Base-by-base conservation (phyloP, 345 rosid genomes). In the Salix udensis region DNA sequence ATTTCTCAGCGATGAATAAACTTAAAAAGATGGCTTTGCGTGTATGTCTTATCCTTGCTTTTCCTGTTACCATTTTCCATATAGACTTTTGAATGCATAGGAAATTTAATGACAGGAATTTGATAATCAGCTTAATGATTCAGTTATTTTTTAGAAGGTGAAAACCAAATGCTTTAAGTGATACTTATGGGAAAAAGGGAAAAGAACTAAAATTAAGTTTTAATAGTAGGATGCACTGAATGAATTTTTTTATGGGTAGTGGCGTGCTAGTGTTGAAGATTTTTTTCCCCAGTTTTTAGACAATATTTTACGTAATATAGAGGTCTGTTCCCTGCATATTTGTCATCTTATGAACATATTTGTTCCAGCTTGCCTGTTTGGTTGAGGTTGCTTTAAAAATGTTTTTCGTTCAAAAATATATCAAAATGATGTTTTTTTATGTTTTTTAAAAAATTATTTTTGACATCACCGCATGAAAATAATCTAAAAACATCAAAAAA, bases 11-110 rank as follows among this genome's bases (percentile, higher is more conserved):
- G 13, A 93, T 93, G 99, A 91, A 96, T 80, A 96, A 93, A 78
- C 93, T 96, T 42, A 95, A 96, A 84, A 93, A 96, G 90, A 93
- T 96, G 98, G 99, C 99, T 75, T 77, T 96, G 78, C 88, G 92
- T 72, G 98, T 93, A 93, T 78, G 91, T 80, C 46, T 30, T 28
- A 24, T 42, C 13, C 9, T 1, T 31, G 68, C 19, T 46, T 77
- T 37, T 73, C 70, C 74, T 71, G 24, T 42, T 71, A 64, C 36
- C 37, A 15, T 36, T 62, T 67, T 46, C 67, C 68, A 46, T 78
- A 48, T 67, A 36, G 70, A 67, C 23, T 65, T 58, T 16, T 50
- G 4, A 31, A 19, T 18, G 65, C 50, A 64, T 79, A 30, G 30
- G 23, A 55, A 42, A 48, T 71, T 52, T 58, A 50, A 21, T 64